Evolutionary conservation across 345 rosid genomes (phyloP), one percentile per base, ranked within the genome.

Genomic region (Populus alba): DNA sequence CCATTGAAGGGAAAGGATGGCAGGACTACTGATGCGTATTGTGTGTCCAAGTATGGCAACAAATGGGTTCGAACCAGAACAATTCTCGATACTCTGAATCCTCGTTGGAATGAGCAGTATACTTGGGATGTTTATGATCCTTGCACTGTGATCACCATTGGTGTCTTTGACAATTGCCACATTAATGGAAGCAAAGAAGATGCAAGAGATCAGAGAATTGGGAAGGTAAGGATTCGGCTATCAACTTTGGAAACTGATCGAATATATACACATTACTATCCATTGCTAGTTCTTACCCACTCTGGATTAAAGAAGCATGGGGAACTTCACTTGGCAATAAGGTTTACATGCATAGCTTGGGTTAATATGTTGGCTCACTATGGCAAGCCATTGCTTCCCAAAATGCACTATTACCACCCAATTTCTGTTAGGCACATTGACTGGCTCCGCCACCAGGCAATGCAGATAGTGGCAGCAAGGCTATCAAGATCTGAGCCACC

Each of bases 31-130:
- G 85, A 82, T 78, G 68, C 85, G 16, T 82, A 82, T 66, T 82
- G 82, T 65, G 85, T 71, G 47, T 82, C 79, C 1, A 82, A 82
- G 70, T 82, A 82, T 43, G 85, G 85, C 6, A 82, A 78, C 69
- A 82, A 82, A 71, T 82, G 85, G 85, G 71, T 82, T 66, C 81
- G 85, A 67, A 82, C 85, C 69, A 75, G 85, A 70, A 82, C 85
- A 35, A 68, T 82, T 17, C 76, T 78, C 5, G 66, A 78, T 13
- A 82, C 78, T 29, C 78, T 82, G 20, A 37, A 78, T 75, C 85
- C 85, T 25, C 81, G 76, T 39, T 82, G 85, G 85, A 82, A 82
- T 35, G 85, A 82, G 66, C 85, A 82, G 85, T 82, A 78, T 29
- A 82, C 81, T 55, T 82, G 85, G 85, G 85, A 82, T 70, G 85